Evolutionary conservation across 225 moss, liverwort and hornwort species (phyloP).

Genomic region (Bryum argenteum): DNA sequence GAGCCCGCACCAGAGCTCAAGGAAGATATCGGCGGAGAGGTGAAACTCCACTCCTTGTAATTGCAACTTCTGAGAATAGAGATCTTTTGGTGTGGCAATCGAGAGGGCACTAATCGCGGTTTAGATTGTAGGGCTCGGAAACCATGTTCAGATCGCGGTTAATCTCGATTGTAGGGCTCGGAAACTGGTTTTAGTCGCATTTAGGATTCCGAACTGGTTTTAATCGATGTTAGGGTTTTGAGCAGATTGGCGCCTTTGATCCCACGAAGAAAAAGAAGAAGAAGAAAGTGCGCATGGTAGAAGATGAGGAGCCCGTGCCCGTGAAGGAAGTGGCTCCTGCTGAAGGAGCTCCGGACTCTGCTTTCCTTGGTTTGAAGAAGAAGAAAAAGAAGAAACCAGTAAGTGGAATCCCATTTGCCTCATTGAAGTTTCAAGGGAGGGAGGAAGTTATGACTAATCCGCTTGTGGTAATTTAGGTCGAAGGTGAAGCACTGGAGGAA

Average conservation of each 20-base stretch:
- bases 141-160: too few relatives aligned
- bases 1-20: slow-evolving; percentile 65
- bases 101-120: neutral
- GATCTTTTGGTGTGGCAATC: neutral
- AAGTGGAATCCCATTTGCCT: too few relatives aligned
- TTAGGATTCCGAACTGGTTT: slow-evolving; percentile 10
- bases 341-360: slow-evolving; percentile 70
- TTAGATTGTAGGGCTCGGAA: neutral
- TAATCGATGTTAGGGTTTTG: slow-evolving; percentile 31
- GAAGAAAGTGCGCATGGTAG: slow-evolving; percentile 76
- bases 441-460: too few relatives aligned
- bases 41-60: neutral
- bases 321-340: slow-evolving; percentile 59
- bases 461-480: slow-evolving; percentile 54
- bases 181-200: neutral
- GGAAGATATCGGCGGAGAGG: slow-evolving; percentile 77
- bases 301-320: slow-evolving; percentile 74
- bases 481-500: slow-evolving; percentile 72
- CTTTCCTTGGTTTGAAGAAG: slow-evolving; percentile 73
- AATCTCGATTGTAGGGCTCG: too few relatives aligned
- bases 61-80: neutral
- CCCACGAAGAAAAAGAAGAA: slow-evolving; percentile 97
- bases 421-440: too few relatives aligned
- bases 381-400: slow-evolving; percentile 95
- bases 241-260: slow-evolving; percentile 78